Evolutionary conservation across 371 early-diverging fungal genomes (phyloP).

Genomic region (Batrachochytrium dendrobatidis): DNA sequence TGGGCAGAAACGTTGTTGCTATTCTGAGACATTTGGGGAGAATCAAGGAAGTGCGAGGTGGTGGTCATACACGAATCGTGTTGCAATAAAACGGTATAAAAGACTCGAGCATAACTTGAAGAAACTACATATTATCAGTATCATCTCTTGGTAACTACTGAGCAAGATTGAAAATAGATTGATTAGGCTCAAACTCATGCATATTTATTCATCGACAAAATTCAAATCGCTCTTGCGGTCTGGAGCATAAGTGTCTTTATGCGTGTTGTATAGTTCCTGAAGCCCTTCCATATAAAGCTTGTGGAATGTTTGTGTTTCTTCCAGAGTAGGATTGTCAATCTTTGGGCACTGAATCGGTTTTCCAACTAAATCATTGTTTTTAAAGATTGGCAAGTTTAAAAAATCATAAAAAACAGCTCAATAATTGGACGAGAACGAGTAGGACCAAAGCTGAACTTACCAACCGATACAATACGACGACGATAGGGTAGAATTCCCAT

Average conservation of each 20-base stretch:
- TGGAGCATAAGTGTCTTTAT: conserved; percentile 36
- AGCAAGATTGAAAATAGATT: too few species aligned
- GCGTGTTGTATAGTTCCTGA: conserved; percentile 30
- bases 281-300: conserved; percentile 37
- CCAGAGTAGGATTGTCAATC: conserved; percentile 25
- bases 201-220: conserved; percentile 19
- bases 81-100: conserved; percentile 12
- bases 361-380: conserved; percentile 24
- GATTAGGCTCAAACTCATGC: too few species aligned
- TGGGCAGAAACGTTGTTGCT: conserved; percentile 27
- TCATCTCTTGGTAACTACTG: too few species aligned
- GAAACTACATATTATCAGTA: too few species aligned
- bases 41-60: conserved; percentile 39
- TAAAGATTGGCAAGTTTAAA: neutral
- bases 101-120: too few species aligned
- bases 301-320: conserved; percentile 26
- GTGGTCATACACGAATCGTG: conserved; percentile 32
- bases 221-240: conserved; percentile 19
- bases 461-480: conserved; percentile 28
- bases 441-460: conserved; percentile 13
- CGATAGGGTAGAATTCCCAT: conserved; percentile 34
- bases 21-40: conserved; percentile 31
- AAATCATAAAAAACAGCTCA: neutral
- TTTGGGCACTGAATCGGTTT: conserved; percentile 35
- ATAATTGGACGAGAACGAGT: neutral